Base-by-base conservation (phyloP, 352 stramenopile genomes). In the Globisporangium barbulae region DNA sequence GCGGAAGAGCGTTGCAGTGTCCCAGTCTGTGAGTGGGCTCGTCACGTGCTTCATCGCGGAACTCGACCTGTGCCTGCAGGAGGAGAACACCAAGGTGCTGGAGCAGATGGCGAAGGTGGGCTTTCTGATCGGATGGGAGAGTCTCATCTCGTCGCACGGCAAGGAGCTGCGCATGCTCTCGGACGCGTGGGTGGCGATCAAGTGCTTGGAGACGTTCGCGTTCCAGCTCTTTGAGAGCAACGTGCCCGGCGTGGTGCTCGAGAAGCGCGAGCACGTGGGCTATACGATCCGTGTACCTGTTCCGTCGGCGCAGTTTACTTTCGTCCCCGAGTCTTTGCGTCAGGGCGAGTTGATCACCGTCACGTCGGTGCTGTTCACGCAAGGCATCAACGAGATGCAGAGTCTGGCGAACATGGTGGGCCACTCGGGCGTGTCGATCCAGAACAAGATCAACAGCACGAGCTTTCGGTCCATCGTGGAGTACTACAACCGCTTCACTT, bases 111-210 rank as follows among this genome's bases (percentile, higher is more conserved):
- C 76, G 0, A 65, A 67, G 25, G 73, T 91, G n/a, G 88, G 88
- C 0, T 97, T 97, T 59, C 65, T 98, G 9, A 88, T 98, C 48
- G 93, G 90, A 21, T 98, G 97, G 84, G 94, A 98, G 74, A 97
- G 92, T 41, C 78, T 99, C 2, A 90, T 99, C 25, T 98, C 88
- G 63, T 97, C 96, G 17, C 92, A 97, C 44, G 96, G 94, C 30
- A 98, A 98, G 65, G 96, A 99, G 63, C 65, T 98, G 37, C 90
- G 87, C 48, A 99, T 99, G 96, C 87, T 99, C 33, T 91, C 90
- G 21, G 91, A 98, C 56, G 79, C 93, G 3, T 94, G 83, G 76
- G 87, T 96, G 17, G 88, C 91, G 5, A 93, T 95, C 59, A 93
- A 96, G 69, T 96, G 84, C 47, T 68, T 96, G 19, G 85, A 94